Conservation (phyloP, 1,284 basidiomycete genomes). For the Phenoliferia sp. region DNA sequence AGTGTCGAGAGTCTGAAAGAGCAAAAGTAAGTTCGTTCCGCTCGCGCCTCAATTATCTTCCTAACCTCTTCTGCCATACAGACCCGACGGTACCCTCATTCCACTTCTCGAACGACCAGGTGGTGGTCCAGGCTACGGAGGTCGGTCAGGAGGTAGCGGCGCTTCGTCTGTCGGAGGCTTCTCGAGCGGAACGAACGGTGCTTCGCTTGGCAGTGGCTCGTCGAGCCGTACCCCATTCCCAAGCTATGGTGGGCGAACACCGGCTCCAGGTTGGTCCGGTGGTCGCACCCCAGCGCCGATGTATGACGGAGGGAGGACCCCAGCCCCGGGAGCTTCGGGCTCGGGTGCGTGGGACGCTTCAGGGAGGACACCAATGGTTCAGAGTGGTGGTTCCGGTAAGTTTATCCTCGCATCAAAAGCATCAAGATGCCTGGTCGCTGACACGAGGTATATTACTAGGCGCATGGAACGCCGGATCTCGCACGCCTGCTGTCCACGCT, state of each 20-base stretch:
- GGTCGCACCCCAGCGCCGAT: slow-evolving; percentile 32
- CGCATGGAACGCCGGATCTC: slow-evolving; percentile 50
- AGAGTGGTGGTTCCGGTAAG: not conserved
- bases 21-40: slow-evolving; percentile 58
- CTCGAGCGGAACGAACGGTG: slow-evolving; percentile 16
- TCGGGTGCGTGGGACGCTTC: slow-evolving; percentile 2
- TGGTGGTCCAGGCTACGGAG: slow-evolving; percentile 13
- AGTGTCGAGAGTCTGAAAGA: slow-evolving; percentile 73
- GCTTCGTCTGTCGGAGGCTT: slow-evolving; percentile 4
- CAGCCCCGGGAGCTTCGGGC: slow-evolving; percentile 12
- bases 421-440: too few species aligned
- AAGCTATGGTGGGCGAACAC: slow-evolving; percentile 27
- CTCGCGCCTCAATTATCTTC: not conserved
- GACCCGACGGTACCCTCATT: slow-evolving; percentile 24
- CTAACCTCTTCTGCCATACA: not conserved
- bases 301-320: slow-evolving; percentile 19
- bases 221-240: slow-evolving; percentile 11
- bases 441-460: not conserved
- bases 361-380: slow-evolving; percentile 9
- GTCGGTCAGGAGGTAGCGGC: not conserved
- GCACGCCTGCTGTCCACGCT: slow-evolving; percentile 30
- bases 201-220: slow-evolving; percentile 18
- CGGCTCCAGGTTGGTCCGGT: slow-evolving; percentile 18
- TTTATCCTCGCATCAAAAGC: too few species aligned
- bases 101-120: slow-evolving; percentile 23